Evolutionary conservation across 352 stramenopile genomes (phyloP), one percentile per base, ranked within the genome.

Genomic region (Pythium monospermum): DNA sequence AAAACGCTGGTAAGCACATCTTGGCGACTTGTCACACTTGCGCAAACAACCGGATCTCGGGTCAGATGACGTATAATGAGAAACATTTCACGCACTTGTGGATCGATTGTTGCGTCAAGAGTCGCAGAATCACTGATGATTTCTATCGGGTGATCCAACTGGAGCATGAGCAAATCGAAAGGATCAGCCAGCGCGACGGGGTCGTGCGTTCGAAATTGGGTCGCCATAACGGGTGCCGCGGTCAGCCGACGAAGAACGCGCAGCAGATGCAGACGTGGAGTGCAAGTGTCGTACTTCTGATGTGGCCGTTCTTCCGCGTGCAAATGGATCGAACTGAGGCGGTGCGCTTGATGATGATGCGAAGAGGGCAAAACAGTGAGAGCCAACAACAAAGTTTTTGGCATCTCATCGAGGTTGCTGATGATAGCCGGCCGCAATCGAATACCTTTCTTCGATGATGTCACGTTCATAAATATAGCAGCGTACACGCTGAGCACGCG

Each of bases 181-280:
- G 38, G 23, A 22, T 55, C 35, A 1, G 3, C 3, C 11, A 2
- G 10, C 6, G 5, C 4, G 19, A 43, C 36, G 19, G 13, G 0
- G 19, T 38, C 22, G 18, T 44, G 46, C 10, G 40, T 15, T 18
- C 26, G 44, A 33, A 60, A 53, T 15, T 49, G 27, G 27, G n/a
- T 4, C 1, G 26, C n/a, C 13, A 48, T 27, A 6, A 19, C 36
- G 13, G 44, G 10, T 3, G 28, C 13, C 3, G 39, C 18, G 0
- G 53, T 36, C 16, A 59, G 22, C 1, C 53, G 43, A 11, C 53
- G 53, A 22, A 60, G 53, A 3, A 32, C 49, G 6, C 44, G 53
- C 6, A 59, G 35, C 13, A 53, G 12, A 11, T 39, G 33, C 19
- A 33, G 19, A 11, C 31, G 37, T 12, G 41, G 15, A 32, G 23